Base-by-base conservation (phyloP, 2,329 filamentous ascomycete genomes). In the Fusarium hostae region DNA sequence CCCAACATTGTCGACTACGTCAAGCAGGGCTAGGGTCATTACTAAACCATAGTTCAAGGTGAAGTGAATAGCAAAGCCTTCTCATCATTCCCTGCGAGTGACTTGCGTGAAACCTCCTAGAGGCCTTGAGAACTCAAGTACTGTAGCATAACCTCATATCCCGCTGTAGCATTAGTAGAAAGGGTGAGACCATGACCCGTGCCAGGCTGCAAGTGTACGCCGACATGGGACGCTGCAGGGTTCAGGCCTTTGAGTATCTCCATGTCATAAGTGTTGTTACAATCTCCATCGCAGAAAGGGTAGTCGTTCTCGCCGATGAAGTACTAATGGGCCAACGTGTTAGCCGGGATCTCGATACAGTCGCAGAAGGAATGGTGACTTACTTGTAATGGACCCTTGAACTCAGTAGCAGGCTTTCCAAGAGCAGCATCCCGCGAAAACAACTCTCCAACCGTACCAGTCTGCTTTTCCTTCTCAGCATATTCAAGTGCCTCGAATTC, bases 21-120 rank as follows among this genome's bases (percentile, higher is more conserved):
- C 3, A 67, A 62, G 35, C 45, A 66, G 6, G 64, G 47, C 1
- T 56, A 45, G 16, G 6, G 9, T 7, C 34, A 35, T 35, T 16
- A 6, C 32, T 32, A 16, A 5, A 0, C 1, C 1, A 26, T 26
- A 15, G 30, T 24, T 1, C 32, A 22, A 58, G 11, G 6, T 5
- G 5, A 26, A 1, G 24, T 1, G 4, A 22, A 9, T 40, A 30
- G 3, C 0, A 2, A 3, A 2, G 2, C 18, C 32, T 6, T n/a
- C 15, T 11, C 1, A 9, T 1, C 10, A 3, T 2, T 32, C 1
- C 5, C 13, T 15, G 3, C 2, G 20, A 15, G 18, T 11, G 20
- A 11, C 18, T n/a, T n/a, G 12, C 13, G 13, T 28, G 3, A 22
- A 40, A 3, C 1, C 8, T 2, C 1, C 4, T 44, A 56, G n/a